phyloP scores from a whole-genome alignment of 345 rosid species.

The Cardiospermum halicacabum region DNA sequence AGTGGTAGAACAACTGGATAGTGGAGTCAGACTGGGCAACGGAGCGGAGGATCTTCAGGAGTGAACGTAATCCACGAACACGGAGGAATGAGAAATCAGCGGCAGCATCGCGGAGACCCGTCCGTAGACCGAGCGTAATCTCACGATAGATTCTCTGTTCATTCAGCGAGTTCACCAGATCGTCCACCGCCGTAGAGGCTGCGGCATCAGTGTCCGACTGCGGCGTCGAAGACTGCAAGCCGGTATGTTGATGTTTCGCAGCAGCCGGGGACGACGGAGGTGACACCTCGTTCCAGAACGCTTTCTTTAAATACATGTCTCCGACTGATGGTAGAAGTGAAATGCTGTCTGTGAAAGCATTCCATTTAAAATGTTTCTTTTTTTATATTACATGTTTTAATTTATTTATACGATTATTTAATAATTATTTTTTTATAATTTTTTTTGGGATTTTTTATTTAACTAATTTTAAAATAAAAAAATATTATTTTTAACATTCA shows the following conservation, averaged over 20 bases:
- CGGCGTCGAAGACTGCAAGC: background rate
- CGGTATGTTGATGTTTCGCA: too few species aligned
- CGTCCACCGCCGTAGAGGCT: constrained; percentile 61
- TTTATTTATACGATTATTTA: too few species aligned
- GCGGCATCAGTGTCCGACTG: constrained; percentile 19
- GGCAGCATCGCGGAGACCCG: constrained; percentile 80
- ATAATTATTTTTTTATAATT: too few species aligned
- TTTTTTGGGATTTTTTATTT: too few species aligned
- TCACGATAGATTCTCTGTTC: constrained; percentile 69
- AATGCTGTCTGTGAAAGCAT: too few species aligned
- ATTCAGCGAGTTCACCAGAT: constrained; percentile 60
- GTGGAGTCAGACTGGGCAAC: constrained; percentile 68
- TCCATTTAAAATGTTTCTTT: too few species aligned
- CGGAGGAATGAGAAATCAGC: constrained; percentile 97
- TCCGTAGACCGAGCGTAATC: constrained; percentile 84
- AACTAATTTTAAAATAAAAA: too few species aligned
- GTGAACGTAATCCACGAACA: constrained; percentile 74
- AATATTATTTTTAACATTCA: too few species aligned
- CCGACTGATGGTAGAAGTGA: background rate
- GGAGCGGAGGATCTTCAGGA: constrained; percentile 78
- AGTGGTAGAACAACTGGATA: constrained; percentile 61
- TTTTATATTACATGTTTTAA: too few species aligned
- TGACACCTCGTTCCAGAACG: too few species aligned
- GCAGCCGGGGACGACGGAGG: too few species aligned
- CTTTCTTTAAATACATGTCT: constrained; percentile 51